A percentile compares a stretch with the other conserved stretches of the same genome.
phyloP scores from a whole-genome alignment of 352 stramenopile genomes.

The Peronospora farinosa region DNA sequence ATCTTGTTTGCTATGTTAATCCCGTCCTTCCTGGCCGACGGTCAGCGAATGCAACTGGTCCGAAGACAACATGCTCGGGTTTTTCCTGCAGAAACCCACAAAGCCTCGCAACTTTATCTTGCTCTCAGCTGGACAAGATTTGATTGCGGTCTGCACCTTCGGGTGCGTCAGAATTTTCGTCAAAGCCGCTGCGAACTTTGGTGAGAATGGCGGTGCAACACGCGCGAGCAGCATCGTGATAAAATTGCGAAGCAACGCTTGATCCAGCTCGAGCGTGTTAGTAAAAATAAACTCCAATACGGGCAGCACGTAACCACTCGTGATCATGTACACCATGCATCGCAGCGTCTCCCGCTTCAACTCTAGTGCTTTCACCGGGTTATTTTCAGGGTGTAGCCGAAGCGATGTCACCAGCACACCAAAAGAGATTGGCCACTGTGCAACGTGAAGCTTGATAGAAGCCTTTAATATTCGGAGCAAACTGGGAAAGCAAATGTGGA shows the following conservation, averaged over 20 bases:
- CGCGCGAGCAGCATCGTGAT: slow-evolving; percentile 71
- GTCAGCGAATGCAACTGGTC: slow-evolving; percentile 62
- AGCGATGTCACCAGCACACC: slow-evolving; percentile 70
- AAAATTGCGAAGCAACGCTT: slow-evolving; percentile 81
- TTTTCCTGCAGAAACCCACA: slow-evolving; percentile 63
- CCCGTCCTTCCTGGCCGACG: slow-evolving; percentile 38
- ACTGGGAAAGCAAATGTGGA: slow-evolving; percentile 83
- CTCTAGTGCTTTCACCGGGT: slow-evolving; percentile 81
- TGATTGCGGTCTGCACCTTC: slow-evolving; percentile 80
- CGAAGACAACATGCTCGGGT: slow-evolving; percentile 42
- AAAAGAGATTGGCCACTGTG: slow-evolving; percentile 82
- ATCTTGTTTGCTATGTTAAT: slow-evolving; percentile 14
- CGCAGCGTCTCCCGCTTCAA: slow-evolving; percentile 78
- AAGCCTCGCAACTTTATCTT: slow-evolving; percentile 72
- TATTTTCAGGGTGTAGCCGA: slow-evolving; percentile 66
- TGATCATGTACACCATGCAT: slow-evolving; percentile 86
- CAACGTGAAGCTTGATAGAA: slow-evolving; percentile 68
- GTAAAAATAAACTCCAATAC: slow-evolving; percentile 79
- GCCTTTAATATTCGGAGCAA: slow-evolving; percentile 71
- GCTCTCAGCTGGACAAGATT: slow-evolving; percentile 68
- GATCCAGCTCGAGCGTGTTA: slow-evolving; percentile 76
- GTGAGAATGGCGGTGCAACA: slow-evolving; percentile 70
- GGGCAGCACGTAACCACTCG: slow-evolving; percentile 76
- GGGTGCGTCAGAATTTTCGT: slow-evolving; percentile 75
- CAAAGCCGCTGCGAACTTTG: slow-evolving; percentile 63